These are phyloP conservation scores for Mycothermus thermophilus DNA, from an alignment of 495 filamentous ascomycete genomes.

Conservation along the genomic window DNA sequence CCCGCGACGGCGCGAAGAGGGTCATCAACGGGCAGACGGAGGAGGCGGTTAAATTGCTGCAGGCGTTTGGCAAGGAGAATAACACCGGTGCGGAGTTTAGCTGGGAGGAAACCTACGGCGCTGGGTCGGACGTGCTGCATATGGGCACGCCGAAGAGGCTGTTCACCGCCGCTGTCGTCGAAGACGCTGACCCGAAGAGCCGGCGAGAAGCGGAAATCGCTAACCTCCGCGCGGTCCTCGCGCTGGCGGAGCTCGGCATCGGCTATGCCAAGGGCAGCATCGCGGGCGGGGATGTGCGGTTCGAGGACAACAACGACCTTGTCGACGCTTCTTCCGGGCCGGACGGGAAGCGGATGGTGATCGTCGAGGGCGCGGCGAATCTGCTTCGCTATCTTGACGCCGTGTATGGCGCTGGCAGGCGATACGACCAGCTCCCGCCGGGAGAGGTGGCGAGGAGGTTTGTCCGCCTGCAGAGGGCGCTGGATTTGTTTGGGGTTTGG, in stretches of 20 bases:
- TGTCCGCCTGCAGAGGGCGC: conserved; percentile 24
- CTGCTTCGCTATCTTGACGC: conserved; percentile 45
- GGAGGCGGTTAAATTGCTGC: conserved; percentile 55
- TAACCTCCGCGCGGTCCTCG: conserved; percentile 43
- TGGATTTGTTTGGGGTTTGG: conserved; percentile 27
- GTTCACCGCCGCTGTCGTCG: conserved; percentile 34
- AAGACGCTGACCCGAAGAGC: too few species aligned
- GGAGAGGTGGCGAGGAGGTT: conserved; percentile 24
- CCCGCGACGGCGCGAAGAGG: conserved; percentile 35
- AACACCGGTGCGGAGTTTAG: conserved; percentile 55
- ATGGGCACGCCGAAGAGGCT: conserved; percentile 40
- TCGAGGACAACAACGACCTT: conserved; percentile 41
- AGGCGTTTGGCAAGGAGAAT: conserved; percentile 71
- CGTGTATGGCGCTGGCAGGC: conserved; percentile 23
- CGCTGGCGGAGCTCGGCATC: conserved; percentile 46
- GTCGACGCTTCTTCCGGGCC: too few species aligned
- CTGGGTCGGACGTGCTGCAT: conserved; percentile 80
- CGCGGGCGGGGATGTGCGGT: conserved; percentile 26
- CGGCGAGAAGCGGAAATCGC: conserved; percentile 34
- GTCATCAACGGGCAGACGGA: conserved; percentile 56
- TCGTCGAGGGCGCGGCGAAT: conserved; percentile 31
- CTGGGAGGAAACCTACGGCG: conserved; percentile 67
- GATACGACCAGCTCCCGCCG: conserved; percentile 17
- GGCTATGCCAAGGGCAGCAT: conserved; percentile 36
- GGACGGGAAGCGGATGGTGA: too few species aligned